Conservation (phyloP, 257 asterid species). For the Jacaranda copaia region DNA sequence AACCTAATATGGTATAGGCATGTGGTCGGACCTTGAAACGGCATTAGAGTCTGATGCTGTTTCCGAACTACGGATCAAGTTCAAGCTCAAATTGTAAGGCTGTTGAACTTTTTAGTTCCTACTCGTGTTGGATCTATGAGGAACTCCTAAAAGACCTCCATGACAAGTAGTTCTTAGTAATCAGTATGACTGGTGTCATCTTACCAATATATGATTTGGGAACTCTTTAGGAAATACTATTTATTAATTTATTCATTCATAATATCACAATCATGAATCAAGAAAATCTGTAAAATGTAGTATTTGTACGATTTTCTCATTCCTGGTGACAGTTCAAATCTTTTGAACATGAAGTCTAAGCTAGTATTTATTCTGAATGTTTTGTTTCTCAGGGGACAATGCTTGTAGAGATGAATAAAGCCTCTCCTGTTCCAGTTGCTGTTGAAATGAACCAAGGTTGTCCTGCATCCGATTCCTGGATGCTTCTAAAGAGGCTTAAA, state of each 20-base stretch:
- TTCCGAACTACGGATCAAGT: neutral
- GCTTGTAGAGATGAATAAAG: constrained; percentile 59
- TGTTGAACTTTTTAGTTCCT: neutral
- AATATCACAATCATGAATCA: neutral
- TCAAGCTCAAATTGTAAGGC: neutral
- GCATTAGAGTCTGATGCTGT: neutral
- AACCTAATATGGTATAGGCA: neutral
- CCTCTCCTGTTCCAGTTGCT: constrained; percentile 66
- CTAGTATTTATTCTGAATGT: neutral
- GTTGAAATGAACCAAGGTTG: constrained; percentile 84
- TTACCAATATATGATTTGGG: too few species aligned
- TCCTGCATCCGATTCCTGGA: constrained; percentile 70
- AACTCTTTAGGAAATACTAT: neutral
- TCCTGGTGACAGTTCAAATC: neutral
- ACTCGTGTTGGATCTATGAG: neutral
- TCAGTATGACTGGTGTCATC: too few species aligned
- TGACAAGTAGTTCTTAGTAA: neutral
- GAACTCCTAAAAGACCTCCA: neutral
- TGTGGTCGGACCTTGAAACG: neutral
- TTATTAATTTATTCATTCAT: neutral
- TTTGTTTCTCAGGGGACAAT: constrained; percentile 70
- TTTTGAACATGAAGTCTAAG: neutral
- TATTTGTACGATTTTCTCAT: neutral
- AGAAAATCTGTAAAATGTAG: neutral
- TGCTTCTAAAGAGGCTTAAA: constrained; percentile 70